Conservation (phyloP, 139 green algal species). For the Nannochloris sp. region DNA sequence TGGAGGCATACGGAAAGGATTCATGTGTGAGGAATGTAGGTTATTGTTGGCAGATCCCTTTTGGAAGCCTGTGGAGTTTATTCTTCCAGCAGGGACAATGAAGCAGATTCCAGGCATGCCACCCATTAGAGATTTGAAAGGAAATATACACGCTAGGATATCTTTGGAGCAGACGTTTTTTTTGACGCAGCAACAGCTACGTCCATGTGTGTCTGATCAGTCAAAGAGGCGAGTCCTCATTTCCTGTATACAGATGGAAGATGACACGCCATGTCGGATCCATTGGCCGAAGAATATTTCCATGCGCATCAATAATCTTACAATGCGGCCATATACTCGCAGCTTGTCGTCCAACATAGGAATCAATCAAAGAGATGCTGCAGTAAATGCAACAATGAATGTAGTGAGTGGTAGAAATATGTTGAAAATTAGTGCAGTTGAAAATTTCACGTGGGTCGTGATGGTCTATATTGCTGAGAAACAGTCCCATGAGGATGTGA, state of each 20-base stretch:
- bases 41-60: constrained; percentile 56
- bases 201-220: background rate
- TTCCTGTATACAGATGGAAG: constrained; percentile 31
- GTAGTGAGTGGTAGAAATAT: constrained; percentile 27
- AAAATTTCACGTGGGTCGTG: constrained; percentile 30
- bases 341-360: constrained; percentile 47
- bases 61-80: constrained; percentile 36
- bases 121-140: constrained; percentile 7
- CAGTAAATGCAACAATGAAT: constrained; percentile 36
- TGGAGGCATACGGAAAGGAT: constrained; percentile 10
- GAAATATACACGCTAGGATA: constrained; percentile 20
- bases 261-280: constrained; percentile 50
- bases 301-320: constrained; percentile 43
- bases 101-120: constrained; percentile 1
- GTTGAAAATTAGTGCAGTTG: constrained; percentile 22
- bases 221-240: constrained; percentile 13
- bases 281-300: constrained; percentile 58
- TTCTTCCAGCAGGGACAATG: constrained; percentile 35
- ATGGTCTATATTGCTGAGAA: constrained; percentile 33
- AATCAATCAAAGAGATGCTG: constrained; percentile 63
- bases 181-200: constrained; percentile 14
- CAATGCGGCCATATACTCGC: constrained; percentile 33
- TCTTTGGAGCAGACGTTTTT: constrained; percentile 17
- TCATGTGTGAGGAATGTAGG: constrained; percentile 48
- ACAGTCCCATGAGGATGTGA: constrained; percentile 40